These are phyloP conservation scores for Candida sp. DNA, from an alignment of 1,139 yeast species.

Conservation along the genomic window DNA sequence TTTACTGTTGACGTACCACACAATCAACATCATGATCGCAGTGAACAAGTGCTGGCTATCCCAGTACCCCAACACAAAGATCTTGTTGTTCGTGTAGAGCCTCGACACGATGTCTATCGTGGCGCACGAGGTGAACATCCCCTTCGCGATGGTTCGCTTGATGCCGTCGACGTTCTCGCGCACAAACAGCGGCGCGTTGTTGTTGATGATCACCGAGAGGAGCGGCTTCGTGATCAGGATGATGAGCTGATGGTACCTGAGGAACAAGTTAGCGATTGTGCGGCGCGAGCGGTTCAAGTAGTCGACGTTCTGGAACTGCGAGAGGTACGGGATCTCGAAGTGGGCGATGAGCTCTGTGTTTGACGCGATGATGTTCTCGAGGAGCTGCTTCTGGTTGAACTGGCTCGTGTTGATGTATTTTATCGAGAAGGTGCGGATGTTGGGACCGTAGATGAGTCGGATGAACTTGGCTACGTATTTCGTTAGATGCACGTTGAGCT, in stretches of 20 bases:
- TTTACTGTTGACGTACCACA: slow-evolving; percentile 37
- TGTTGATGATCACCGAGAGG: slow-evolving; percentile 41
- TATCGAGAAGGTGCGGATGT: slow-evolving; percentile 39
- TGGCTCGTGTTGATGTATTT: slow-evolving; percentile 46
- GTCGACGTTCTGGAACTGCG: slow-evolving; percentile 24
- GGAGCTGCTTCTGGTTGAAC: slow-evolving; percentile 37
- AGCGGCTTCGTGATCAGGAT: slow-evolving; percentile 51
- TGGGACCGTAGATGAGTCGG: slow-evolving; percentile 39
- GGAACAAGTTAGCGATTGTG: slow-evolving; percentile 40
- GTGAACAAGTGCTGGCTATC: slow-evolving; percentile 55
- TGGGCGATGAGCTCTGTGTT: slow-evolving; percentile 31
- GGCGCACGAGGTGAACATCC: slow-evolving; percentile 43
- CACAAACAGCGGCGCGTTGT: slow-evolving; percentile 23
- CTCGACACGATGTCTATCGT: slow-evolving; percentile 43
- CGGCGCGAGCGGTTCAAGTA: slow-evolving; percentile 24
- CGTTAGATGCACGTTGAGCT: slow-evolving; percentile 43
- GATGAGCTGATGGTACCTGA: slow-evolving; percentile 52
- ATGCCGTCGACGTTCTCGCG: slow-evolving; percentile 30
- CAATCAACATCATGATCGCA: slow-evolving; percentile 43
- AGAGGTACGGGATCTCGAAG: slow-evolving; percentile 36
- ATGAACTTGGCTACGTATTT: slow-evolving; percentile 40
- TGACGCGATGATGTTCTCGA: slow-evolving; percentile 34
- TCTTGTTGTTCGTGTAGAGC: slow-evolving; percentile 35
- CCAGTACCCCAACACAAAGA: slow-evolving; percentile 55
- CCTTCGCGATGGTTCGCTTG: slow-evolving; percentile 37